Evolutionary conservation across 1,139 yeast species (phyloP), one percentile per base, ranked within the genome.

Genomic region (Pichia sp.): DNA sequence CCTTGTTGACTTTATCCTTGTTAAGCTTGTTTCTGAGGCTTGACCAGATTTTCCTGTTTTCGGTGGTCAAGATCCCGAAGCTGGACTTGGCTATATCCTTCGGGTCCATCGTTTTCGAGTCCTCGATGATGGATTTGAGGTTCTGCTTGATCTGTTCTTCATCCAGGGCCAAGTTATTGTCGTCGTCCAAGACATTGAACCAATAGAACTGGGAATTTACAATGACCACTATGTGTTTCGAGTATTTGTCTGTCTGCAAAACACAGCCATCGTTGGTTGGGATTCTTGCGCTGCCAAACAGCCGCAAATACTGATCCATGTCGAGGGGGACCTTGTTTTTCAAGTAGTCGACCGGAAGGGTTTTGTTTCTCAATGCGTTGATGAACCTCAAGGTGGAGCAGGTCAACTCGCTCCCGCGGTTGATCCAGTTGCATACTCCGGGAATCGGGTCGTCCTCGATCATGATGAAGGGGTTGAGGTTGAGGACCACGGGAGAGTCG

Each of bases 401-500:
- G 0, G 92, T 85, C 54, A 90, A 75, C n/a, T 89, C 78, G 10
- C 95, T 88, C 5, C 96, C 95, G 57, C 97, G 74, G 65, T 85
- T 84, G 49, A 88, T 82, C 70, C 90, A 96, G 15, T 81, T 77
- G 49, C 82, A 77, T 62, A 83, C 87, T 54, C 84, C 76, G 49
- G 92, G 90, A 55, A 93, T 89, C 0, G 96, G 95, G 64, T 90
- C 97, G 67, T 90, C 97, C 69, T 90, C 96, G 59, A 90, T 77
- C 59, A 89, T 78, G 68, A 90, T 89, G 67, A 88, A 90, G 0
- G 97, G 97, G 65, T 90, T 90, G 62, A 90, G 78, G 69, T 90
- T 90, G 58, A 90, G 76, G 32, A 90, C 97, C 50, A 90, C 96
- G 0, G 92, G 96, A 30, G 90, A 86, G 70, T 90, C 97, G 68